Evolutionary conservation across 1,284 basidiomycete genomes (phyloP).

Genomic region (Abortiporus biennis): DNA sequence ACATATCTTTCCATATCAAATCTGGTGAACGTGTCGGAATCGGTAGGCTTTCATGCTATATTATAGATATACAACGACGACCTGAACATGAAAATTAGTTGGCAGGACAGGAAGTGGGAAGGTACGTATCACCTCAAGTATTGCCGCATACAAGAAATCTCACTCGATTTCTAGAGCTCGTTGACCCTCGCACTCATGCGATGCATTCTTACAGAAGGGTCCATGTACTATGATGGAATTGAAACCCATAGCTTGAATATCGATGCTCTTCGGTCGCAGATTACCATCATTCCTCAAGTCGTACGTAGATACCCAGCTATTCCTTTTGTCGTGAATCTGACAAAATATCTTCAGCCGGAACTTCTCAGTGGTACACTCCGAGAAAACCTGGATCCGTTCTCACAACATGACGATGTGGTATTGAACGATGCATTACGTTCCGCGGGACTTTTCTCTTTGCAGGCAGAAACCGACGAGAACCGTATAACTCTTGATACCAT

Average conservation of each 20-base stretch:
- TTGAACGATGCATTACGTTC: slow-evolving; percentile 47
- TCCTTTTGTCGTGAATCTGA: background rate
- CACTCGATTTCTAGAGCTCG: slow-evolving; percentile 27
- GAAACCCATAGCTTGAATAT: slow-evolving; percentile 45
- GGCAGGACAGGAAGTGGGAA: slow-evolving; percentile 79
- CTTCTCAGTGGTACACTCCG: slow-evolving; percentile 54
- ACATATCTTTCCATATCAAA: slow-evolving; percentile 41
- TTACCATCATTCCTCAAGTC: slow-evolving; percentile 41
- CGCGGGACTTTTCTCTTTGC: slow-evolving; percentile 48
- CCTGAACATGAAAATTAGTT: slow-evolving; percentile 29
- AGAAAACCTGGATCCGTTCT: slow-evolving; percentile 69
- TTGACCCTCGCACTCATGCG: slow-evolving; percentile 36
- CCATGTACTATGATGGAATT: slow-evolving; percentile 29
- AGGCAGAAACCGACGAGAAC: slow-evolving; percentile 42
- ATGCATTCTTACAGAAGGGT: slow-evolving; percentile 43
- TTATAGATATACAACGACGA: too few species aligned
- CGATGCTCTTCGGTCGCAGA: slow-evolving; percentile 40
- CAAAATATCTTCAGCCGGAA: slow-evolving; percentile 45
- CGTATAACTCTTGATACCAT: slow-evolving; percentile 46
- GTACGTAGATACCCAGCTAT: slow-evolving; percentile 13
- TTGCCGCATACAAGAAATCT: background rate
- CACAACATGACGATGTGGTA: slow-evolving; percentile 62
- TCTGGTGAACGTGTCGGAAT: slow-evolving; percentile 50
- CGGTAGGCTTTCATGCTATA: slow-evolving; percentile 22
- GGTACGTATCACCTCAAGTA: slow-evolving; percentile 20